Conservation (phyloP, 306 rosid genomes). For the Styphnolobium japonicum region DNA sequence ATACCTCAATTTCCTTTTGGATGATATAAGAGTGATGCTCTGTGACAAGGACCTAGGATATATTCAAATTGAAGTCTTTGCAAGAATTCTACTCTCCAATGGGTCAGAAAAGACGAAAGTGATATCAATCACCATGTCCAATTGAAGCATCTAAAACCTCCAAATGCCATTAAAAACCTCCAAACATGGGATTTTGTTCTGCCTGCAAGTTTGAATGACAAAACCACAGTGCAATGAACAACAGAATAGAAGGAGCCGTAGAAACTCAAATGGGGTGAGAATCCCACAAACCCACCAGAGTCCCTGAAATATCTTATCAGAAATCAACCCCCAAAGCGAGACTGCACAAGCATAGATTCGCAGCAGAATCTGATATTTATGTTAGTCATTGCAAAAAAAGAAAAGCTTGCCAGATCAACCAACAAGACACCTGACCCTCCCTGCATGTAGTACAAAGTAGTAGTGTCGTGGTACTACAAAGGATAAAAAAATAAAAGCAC, state of each 20-base stretch:
- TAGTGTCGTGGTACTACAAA: conserved; percentile 4
- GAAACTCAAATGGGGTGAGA: background rate
- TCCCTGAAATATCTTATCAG: background rate
- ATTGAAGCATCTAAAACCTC: background rate
- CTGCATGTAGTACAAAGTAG: conserved; percentile 20
- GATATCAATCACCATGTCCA: background rate
- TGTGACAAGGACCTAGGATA: no score
- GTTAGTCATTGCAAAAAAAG: background rate
- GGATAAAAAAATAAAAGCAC: no score
- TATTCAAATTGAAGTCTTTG: background rate
- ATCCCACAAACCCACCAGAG: conserved; percentile 11
- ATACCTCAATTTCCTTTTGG: conserved; percentile 10
- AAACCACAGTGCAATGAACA: no score
- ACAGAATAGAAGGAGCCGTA: background rate
- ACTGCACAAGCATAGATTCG: background rate
- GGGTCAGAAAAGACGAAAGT: background rate
- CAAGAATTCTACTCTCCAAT: background rate
- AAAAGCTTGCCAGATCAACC: background rate
- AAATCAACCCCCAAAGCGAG: background rate
- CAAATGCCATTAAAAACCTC: background rate
- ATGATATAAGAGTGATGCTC: conserved; percentile 12
- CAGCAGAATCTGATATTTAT: background rate
- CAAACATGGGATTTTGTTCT: background rate
- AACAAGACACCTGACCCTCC: background rate
- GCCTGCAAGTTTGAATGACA: conserved; percentile 1